Evolutionary conservation across 805 yeast genomes (phyloP), one percentile per base, ranked within the genome.

Genomic region (Candida saitoana): DNA sequence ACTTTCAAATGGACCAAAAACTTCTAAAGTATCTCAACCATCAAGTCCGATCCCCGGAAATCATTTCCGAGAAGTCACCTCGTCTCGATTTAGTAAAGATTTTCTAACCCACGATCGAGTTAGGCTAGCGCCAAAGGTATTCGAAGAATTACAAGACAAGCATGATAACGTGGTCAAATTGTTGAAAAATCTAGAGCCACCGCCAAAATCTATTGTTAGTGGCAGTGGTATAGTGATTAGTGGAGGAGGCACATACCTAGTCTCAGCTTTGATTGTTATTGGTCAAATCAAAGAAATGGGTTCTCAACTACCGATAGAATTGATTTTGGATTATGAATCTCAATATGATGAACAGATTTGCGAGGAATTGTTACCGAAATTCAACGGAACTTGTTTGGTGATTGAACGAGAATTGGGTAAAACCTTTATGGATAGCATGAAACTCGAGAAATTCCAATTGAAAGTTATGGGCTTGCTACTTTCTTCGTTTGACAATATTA

Each of bases 221-320:
- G 71, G 70, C 4, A 54, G 56, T 14, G 73, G 73, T 6, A 64
- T 67, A 22, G 65, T 65, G 5, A 52, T 67, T n/a, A 54, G 59
- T 19, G 62, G 62, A 6, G 60, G 63, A 5, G 57, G 60, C 5
- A 43, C 46, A 14, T 50, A 52, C 40, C 42, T 65, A 17, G 60
- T 60, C 3, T 52, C 59, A 2, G 65, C 67, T 1, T 48, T 67
- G 25, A 56, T 64, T 1, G 49, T 55, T 17, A 48, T 65, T 9
- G 53, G 54, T 2, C 69, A 64, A 37, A 36, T 65, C 6, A 48
- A 69, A 38, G 63, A 61, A 36, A 40, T 47, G 41, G 70, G 69
- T 3, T 59, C 63, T 18, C 42, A 48, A 38, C 53, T 65, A 35
- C 71, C 71, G 5, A 55, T 66, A 18, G 71, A 66, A 46, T 49